Percentiles rank a stretch among this genome's conserved stretches.
Evolutionary conservation across 768 basidiomycete species (phyloP).

Genomic region (Kwoniella newhampshirensis): DNA sequence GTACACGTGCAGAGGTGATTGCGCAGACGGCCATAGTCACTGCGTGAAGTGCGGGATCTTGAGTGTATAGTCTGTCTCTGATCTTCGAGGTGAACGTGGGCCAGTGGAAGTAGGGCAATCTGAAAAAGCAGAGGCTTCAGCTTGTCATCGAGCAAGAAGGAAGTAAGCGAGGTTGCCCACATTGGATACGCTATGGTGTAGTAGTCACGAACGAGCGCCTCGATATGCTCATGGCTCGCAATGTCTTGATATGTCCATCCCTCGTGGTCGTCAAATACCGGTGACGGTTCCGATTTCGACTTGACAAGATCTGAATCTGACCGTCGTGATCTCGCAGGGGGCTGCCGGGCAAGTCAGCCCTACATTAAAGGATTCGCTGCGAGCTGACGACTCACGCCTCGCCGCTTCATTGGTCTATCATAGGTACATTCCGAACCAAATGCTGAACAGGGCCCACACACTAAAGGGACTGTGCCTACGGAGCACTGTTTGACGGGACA

Average conservation of each 20-base stretch:
- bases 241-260: slow-evolving; percentile 16
- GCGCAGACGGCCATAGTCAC: slow-evolving; percentile 28
- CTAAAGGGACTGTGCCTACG: slow-evolving; percentile 8
- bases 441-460: slow-evolving; percentile 32
- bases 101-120: slow-evolving; percentile 32
- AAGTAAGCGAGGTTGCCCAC: slow-evolving; percentile 5
- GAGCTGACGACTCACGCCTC: slow-evolving; percentile 31
- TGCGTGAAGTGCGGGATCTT: slow-evolving; percentile 17
- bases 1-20: slow-evolving; percentile 15
- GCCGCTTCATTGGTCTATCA: slow-evolving; percentile 35
- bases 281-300: no score
- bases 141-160: background rate
- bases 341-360: slow-evolving; percentile 1
- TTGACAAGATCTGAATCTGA: background rate
- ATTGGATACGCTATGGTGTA: slow-evolving; percentile 28
- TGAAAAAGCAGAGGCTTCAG: background rate
- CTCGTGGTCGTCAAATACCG: background rate
- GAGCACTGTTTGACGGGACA: no score
- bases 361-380: background rate
- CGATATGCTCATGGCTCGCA: slow-evolving; percentile 17
- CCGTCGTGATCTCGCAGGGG: background rate
- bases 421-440: slow-evolving; percentile 35
- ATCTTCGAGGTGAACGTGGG: slow-evolving; percentile 21
- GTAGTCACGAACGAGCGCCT: slow-evolving; percentile 17
- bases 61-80: slow-evolving; percentile 13